Base-by-base conservation (phyloP, 768 basidiomycete genomes). In the Collybia nuda region DNA sequence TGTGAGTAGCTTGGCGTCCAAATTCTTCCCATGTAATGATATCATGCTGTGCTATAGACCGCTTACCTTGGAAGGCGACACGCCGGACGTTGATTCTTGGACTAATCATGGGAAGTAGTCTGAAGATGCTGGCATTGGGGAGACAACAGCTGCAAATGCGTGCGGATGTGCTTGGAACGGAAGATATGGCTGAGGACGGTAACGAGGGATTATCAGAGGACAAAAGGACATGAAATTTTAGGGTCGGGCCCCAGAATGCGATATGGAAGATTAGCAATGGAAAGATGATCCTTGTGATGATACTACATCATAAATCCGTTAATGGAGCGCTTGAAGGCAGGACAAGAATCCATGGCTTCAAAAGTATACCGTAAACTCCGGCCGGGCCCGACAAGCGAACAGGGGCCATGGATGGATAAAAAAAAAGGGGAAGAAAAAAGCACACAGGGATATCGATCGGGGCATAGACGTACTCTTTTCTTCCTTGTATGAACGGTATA, bases 61-160 rank as follows among this genome's bases (percentile, higher is more conserved):
- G 84, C 54, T 66, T 88, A 51, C 74, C 78, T 6, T 74, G 78
- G 76, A 76, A 71, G 57, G 68, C 71, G 46, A 70, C 73, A 26
- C 63, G 73, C 44, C 76, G 78, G 52, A 74, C 77, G 22, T 41
- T 82, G 54, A 60, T 71, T 52, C 68, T 88, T 26, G 90, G 86
- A n/a, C 52, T 73, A n/a, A 48, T 77, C 29, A 72, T 82, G 24
- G 90, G 90, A 18, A 67, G 68, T 3, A 68, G 71, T 40, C 72
- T 90, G 71, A 73, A 77, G 37, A 51, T 68, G 38, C 59, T 85
- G 52, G 66, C 75, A 7, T 73, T 70, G 71, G 69, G 65, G 19
- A 66, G 62, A 52, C 56, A 55, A 35, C 49, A 50, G 42, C 39
- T 73, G 48, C 58, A 63, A 54, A 54, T 49, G 35, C 53, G 51